A percentile compares a stretch with the other conserved stretches of the same genome.
Conservation (phyloP, 495 filamentous ascomycete genomes). For the Staphylotrichum tortipilum region DNA sequence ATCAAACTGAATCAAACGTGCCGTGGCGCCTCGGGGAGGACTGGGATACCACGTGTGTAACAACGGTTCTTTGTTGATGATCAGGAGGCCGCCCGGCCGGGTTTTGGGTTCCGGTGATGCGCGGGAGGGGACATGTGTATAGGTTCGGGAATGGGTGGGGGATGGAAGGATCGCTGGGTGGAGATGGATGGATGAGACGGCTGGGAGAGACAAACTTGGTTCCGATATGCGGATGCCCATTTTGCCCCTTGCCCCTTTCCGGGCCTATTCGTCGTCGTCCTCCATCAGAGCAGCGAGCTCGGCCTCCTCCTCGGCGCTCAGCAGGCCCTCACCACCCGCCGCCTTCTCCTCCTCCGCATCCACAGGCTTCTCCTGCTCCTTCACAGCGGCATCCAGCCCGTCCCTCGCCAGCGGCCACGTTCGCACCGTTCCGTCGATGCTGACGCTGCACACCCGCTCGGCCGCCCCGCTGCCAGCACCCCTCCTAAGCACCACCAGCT, state of each 20-base stretch:
- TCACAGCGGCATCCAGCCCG: slow-evolving; percentile 52
- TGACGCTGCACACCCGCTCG: slow-evolving; percentile 57
- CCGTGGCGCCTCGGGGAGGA: slow-evolving; percentile 7
- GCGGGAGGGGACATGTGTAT: too few relatives aligned
- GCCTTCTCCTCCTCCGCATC: slow-evolving; percentile 36
- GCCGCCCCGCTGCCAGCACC: too few relatives aligned
- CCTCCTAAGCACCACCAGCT: slow-evolving; percentile 56
- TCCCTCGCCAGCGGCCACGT: slow-evolving; percentile 62
- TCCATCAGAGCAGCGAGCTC: slow-evolving; percentile 86
- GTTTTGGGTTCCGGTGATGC: too few relatives aligned
- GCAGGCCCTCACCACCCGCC: slow-evolving; percentile 31
- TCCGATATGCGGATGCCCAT: too few relatives aligned
- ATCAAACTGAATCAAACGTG: slow-evolving; percentile 13
- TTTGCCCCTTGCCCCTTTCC: not conserved
- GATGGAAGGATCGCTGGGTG: too few relatives aligned
- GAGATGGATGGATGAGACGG: not conserved
- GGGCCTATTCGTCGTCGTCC: slow-evolving; percentile 46
- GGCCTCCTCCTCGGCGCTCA: slow-evolving; percentile 75
- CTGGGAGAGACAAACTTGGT: not conserved
- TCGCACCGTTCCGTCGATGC: slow-evolving; percentile 82
- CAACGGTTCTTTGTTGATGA: not conserved
- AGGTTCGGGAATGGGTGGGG: too few relatives aligned
- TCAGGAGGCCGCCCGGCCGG: too few relatives aligned
- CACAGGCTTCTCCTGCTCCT: slow-evolving; percentile 42
- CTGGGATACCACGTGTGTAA: slow-evolving; percentile 8